Conservation (phyloP, 768 basidiomycete species). For the Lactarius sanguifluus region DNA sequence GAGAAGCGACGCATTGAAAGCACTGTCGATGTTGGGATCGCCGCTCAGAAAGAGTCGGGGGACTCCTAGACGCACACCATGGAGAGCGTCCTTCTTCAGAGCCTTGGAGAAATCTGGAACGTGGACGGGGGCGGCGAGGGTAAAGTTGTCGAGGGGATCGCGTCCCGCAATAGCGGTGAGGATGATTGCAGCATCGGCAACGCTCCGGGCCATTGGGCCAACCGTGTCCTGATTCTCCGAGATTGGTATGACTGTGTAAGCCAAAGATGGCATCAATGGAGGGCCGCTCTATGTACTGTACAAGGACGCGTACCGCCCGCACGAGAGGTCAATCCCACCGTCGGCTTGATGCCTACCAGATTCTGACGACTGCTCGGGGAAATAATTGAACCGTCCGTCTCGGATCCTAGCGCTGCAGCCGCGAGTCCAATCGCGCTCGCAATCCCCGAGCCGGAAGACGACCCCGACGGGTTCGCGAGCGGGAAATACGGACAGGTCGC, state of each 20-base stretch:
- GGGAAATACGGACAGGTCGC: slow-evolving; percentile 44
- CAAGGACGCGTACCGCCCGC: slow-evolving; percentile 46
- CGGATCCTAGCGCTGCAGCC: slow-evolving; percentile 46
- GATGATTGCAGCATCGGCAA: slow-evolving; percentile 55
- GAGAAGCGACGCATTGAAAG: slow-evolving; percentile 43
- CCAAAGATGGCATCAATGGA: neutral
- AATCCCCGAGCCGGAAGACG: slow-evolving; percentile 46
- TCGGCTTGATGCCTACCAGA: slow-evolving; percentile 59
- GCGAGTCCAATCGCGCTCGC: slow-evolving; percentile 45
- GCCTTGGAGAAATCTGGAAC: slow-evolving; percentile 61
- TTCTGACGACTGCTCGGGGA: slow-evolving; percentile 53
- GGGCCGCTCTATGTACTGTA: slow-evolving; percentile 7
- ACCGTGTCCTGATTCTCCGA: slow-evolving; percentile 59
- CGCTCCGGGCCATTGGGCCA: slow-evolving; percentile 54
- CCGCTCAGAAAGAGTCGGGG: slow-evolving; percentile 40
- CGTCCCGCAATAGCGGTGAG: slow-evolving; percentile 48
- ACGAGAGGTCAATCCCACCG: slow-evolving; percentile 57
- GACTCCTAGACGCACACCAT: slow-evolving; percentile 47
- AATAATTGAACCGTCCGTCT: slow-evolving; percentile 51
- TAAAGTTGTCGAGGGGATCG: slow-evolving; percentile 45
- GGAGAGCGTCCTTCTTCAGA: slow-evolving; percentile 47
- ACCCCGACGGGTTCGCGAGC: slow-evolving; percentile 42
- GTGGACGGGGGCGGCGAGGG: slow-evolving; percentile 44
- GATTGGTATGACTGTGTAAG: slow-evolving; percentile 45
- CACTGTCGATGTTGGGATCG: slow-evolving; percentile 35